Evolutionary conservation across 306 rosid genomes (phyloP).

Genomic region (Psophocarpus tetragonolobus): DNA sequence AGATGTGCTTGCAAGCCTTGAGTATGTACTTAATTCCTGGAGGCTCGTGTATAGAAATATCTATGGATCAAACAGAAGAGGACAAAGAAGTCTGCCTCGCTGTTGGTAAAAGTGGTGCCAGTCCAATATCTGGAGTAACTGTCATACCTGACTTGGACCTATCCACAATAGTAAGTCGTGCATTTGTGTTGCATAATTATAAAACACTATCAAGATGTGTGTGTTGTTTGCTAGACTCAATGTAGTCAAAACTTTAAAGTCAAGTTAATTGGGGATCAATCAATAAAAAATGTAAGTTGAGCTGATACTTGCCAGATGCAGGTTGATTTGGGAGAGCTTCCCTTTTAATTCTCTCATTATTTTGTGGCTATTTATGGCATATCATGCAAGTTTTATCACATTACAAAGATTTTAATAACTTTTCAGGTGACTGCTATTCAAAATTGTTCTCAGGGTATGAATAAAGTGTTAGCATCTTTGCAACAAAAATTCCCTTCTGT

Average conservation of each 20-base stretch:
- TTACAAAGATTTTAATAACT: slow-evolving; percentile 8
- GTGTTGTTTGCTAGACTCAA: background rate
- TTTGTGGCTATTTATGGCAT: slow-evolving; percentile 21
- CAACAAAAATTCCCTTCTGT: slow-evolving; percentile 71
- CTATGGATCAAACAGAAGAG: slow-evolving; percentile 48
- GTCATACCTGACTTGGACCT: slow-evolving; percentile 59
- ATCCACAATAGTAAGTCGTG: slow-evolving; percentile 64
- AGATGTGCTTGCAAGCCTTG: slow-evolving; percentile 81
- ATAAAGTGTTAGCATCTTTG: slow-evolving; percentile 68
- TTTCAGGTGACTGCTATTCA: slow-evolving; percentile 79
- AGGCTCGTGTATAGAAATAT: slow-evolving; percentile 51
- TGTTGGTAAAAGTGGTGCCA: slow-evolving; percentile 45
- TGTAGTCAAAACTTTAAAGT: background rate
- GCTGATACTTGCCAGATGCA: background rate
- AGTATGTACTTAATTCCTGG: slow-evolving; percentile 67
- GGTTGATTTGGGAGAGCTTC: slow-evolving; percentile 10
- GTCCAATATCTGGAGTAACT: slow-evolving; percentile 42
- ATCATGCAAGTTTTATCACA: slow-evolving; percentile 28
- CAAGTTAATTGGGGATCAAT: slow-evolving; percentile 2
- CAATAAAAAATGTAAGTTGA: background rate
- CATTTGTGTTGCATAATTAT: slow-evolving; percentile 2
- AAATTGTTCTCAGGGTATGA: slow-evolving; percentile 73
- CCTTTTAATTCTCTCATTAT: slow-evolving; percentile 14
- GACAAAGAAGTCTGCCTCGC: slow-evolving; percentile 50
- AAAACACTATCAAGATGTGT: background rate